A percentile compares a stretch with the other conserved stretches of the same genome.
Conservation (phyloP, 805 yeast species). For the Teunomyces panamensis region DNA sequence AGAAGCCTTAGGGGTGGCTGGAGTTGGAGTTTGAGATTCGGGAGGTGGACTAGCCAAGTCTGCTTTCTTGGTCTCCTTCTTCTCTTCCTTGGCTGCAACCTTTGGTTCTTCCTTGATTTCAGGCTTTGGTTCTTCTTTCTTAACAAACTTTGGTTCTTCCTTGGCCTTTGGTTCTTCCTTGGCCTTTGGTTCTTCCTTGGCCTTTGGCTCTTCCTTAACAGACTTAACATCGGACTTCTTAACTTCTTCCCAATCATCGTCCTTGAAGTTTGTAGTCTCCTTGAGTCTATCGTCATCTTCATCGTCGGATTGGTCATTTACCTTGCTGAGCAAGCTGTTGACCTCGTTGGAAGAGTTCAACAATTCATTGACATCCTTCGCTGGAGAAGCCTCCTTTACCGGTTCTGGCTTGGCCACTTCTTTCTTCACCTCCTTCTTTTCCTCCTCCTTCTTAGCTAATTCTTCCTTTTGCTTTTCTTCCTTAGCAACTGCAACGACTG, state of each 20-base stretch:
- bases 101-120: conserved; percentile 8
- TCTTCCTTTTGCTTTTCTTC: conserved; percentile 19
- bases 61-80: neutral
- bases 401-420: conserved; percentile 6
- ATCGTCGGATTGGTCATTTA: conserved; percentile 39
- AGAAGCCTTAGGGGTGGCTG: conserved; percentile 10
- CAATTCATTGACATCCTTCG: conserved; percentile 33
- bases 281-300: conserved; percentile 20
- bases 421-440: conserved; percentile 9
- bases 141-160: conserved; percentile 11
- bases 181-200: neutral
- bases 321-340: conserved; percentile 33
- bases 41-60: conserved; percentile 6
- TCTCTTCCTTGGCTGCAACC: neutral
- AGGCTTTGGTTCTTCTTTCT: conserved; percentile 12
- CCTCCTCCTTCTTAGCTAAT: conserved; percentile 11
- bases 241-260: conserved; percentile 43
- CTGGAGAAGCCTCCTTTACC: conserved; percentile 11
- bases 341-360: conserved; percentile 38
- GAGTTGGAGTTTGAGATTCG: conserved; percentile 8
- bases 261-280: conserved; percentile 15
- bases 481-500: conserved; percentile 24
- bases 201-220: neutral
- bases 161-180: conserved; percentile 8
- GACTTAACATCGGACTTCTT: conserved; percentile 19